Evolutionary conservation across 371 early-diverging fungal genomes (phyloP).

Genomic region (Haplosporangium sp.): DNA sequence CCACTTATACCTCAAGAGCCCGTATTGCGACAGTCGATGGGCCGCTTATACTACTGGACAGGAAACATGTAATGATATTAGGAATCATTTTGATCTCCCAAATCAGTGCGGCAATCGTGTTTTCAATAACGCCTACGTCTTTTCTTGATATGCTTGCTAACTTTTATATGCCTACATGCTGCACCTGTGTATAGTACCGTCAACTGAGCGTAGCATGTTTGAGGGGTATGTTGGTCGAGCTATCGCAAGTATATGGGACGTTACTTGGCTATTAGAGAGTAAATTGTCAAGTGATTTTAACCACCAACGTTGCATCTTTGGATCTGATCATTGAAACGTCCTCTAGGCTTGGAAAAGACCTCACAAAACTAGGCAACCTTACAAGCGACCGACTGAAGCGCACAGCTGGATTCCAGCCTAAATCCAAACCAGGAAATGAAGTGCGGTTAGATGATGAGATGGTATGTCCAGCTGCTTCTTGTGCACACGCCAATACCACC

Average conservation of each 20-base stretch:
- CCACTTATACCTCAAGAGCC: slow-evolving; percentile 91
- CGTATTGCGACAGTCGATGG: slow-evolving; percentile 74
- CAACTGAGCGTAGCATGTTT: slow-evolving; percentile 47
- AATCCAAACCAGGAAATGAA: slow-evolving; percentile 53
- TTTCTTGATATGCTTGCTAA: too few relatives aligned
- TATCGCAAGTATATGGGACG: too few relatives aligned
- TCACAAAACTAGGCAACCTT: slow-evolving; percentile 34
- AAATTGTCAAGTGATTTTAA: too few relatives aligned
- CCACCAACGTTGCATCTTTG: too few relatives aligned
- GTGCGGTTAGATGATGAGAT: slow-evolving; percentile 54
- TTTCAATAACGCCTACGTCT: too few relatives aligned
- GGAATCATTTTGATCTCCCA: too few relatives aligned
- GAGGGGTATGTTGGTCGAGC: slow-evolving; percentile 30
- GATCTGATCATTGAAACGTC: too few relatives aligned
- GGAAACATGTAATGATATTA: slow-evolving; percentile 66
- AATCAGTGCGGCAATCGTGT: too few relatives aligned
- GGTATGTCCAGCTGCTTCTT: slow-evolving; percentile 16
- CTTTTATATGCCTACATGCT: too few relatives aligned
- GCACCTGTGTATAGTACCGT: too few relatives aligned
- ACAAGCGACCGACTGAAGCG: slow-evolving; percentile 42
- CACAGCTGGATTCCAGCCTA: slow-evolving; percentile 34
- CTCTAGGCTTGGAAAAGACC: slow-evolving; percentile 46
- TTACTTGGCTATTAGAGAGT: too few relatives aligned
- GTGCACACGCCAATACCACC: not conserved
- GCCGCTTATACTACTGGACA: slow-evolving; percentile 67